Base-by-base conservation (phyloP, 2,329 filamentous ascomycete genomes). In the Aquanectria penicillioides region DNA sequence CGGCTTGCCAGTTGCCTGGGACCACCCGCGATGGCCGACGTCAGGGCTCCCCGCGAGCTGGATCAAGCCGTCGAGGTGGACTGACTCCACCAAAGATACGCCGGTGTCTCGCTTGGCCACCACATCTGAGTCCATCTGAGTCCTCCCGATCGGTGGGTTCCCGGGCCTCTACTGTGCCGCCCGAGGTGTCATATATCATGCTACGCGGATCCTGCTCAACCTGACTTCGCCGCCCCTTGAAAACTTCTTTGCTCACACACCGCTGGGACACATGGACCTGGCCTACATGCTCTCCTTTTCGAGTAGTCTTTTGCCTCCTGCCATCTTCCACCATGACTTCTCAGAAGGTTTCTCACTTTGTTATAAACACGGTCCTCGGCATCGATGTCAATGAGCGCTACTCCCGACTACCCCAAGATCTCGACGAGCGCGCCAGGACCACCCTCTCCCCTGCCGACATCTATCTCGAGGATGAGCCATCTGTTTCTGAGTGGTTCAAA, bases 401-500 rank as follows among this genome's bases (percentile, higher is more conserved):
- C 54, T 52, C 65, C n/a, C 52, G 47, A 13, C 49, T 72, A 8
- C 71, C 74, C 1, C 47, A 52, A 4, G 52, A 68, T 49, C 68
- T 75, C 5, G 66, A 69, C 13, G 57, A 64, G 5, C 64, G 66
- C 9, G 72, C 73, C 6, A 63, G 56, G 36, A 52, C 67, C 2
- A 53, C 63, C 7, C 63, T 75, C 10, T 44, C 65, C 9, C 66
- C 73, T 2, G 67, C 69, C 11, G 64, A 71, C n/a, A 57, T 69
- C 40, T 76, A 74, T 67, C 78, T 89, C 37, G 90, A 93, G 69
- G 78, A 86, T 3, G 90, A 93, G 62, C 90, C 90, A 2, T 88
- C 86, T 3, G 80, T 85, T 1, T 65, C 69, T 1, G 89, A 91
- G 66, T 92, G 85, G 83, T 59, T 93, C 26, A 71, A 73, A 7